Percentiles rank a stretch among this genome's conserved stretches.
Conservation (phyloP, 208 protist species). For the Blastocrithidia nonstop region DNA sequence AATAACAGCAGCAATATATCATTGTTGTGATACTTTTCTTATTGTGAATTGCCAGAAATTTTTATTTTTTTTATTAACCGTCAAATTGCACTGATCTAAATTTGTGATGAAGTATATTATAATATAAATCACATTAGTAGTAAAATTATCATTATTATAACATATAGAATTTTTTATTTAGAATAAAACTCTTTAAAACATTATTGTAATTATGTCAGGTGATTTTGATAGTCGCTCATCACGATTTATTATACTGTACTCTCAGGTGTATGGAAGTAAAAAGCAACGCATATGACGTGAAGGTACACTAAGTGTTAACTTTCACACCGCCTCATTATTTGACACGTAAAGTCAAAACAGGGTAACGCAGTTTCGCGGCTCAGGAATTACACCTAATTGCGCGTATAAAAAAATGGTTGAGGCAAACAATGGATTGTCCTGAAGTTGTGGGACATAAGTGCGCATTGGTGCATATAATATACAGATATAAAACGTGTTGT, state of each 20-base stretch:
- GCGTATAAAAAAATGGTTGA: constrained; percentile 31
- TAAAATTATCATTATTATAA: no score
- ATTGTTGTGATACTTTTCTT: no score
- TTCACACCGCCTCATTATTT: constrained; percentile 18
- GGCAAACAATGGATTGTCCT: constrained; percentile 30
- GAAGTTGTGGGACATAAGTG: constrained; percentile 31
- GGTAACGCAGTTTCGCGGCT: constrained; percentile 18
- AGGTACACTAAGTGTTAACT: constrained; percentile 30
- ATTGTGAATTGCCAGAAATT: background rate
- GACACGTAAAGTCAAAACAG: constrained; percentile 13
- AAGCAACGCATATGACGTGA: constrained; percentile 25
- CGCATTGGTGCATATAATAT: constrained; percentile 20
- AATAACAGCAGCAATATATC: no score
- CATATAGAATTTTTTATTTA: no score
- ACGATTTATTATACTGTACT: constrained; percentile 40
- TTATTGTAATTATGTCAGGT: background rate
- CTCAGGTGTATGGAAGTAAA: constrained; percentile 11
- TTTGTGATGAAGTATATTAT: background rate
- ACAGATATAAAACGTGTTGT: constrained; percentile 39
- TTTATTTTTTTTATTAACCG: background rate
- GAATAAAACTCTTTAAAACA: no score
- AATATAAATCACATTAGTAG: background rate
- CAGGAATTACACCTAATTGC: constrained; percentile 21
- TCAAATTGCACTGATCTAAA: background rate
- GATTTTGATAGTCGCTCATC: constrained; percentile 9